Conservation (phyloP, 176 grass and related monocot genomes). For the Oryza glumipatula region DNA sequence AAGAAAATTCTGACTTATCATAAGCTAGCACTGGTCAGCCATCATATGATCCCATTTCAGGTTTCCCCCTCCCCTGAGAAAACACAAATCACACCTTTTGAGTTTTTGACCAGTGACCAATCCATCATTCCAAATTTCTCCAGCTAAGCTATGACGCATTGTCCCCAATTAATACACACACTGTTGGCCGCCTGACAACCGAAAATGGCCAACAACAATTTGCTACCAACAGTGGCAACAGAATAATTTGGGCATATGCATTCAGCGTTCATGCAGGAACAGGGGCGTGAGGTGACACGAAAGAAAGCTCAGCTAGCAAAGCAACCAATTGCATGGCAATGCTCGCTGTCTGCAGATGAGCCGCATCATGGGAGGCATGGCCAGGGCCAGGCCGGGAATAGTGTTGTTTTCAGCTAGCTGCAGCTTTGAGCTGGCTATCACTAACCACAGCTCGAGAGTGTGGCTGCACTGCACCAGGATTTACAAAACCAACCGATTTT, state of each 20-base stretch:
- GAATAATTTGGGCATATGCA: conserved; percentile 29
- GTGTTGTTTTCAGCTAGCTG: background rate
- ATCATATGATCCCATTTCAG: background rate
- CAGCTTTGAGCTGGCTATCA: conserved; percentile 50
- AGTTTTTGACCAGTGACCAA: background rate
- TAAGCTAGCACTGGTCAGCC: background rate
- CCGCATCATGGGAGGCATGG: conserved; percentile 42
- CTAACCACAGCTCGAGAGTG: conserved; percentile 1
- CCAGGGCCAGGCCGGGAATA: conserved; percentile 16
- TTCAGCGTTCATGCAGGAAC: background rate
- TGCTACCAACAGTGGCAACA: conserved; percentile 28
- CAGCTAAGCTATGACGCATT: background rate
- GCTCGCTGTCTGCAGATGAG: conserved; percentile 7
- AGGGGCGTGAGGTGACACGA: conserved; percentile 4
- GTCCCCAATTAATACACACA: background rate
- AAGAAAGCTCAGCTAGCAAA: conserved; percentile 5
- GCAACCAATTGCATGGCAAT: conserved; percentile 35
- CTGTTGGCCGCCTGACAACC: conserved; percentile 14
- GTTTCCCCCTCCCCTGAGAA: background rate
- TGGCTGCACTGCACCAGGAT: background rate
- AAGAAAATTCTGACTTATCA: background rate
- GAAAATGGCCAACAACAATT: conserved; percentile 10
- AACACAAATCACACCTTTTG: conserved; percentile 18
- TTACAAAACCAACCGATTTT: too few relatives aligned
- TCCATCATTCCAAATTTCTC: conserved; percentile 10